phyloP scores from a whole-genome alignment of 495 filamentous ascomycete species.

The Aspergillus sclerotioniger region DNA sequence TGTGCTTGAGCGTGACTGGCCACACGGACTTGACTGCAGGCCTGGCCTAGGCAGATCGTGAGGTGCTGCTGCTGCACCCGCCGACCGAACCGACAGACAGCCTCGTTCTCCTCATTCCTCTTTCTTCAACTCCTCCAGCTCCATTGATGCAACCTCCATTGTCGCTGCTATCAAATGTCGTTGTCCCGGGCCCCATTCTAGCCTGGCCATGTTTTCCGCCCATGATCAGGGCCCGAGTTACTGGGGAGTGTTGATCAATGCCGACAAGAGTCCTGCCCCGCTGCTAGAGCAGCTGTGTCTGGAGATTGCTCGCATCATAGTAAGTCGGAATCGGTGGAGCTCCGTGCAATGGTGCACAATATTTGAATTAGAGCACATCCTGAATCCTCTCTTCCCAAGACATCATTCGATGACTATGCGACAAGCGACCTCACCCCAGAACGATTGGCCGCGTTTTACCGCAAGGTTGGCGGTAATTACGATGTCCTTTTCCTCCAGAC shows the following conservation, averaged over 20 bases:
- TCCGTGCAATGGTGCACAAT: slow-evolving; percentile 3
- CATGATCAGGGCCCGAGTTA: slow-evolving; percentile 37
- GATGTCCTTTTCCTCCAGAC: slow-evolving; percentile 82
- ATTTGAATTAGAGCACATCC: slow-evolving; percentile 2
- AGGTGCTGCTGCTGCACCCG: neutral
- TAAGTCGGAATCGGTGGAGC: slow-evolving; percentile 44
- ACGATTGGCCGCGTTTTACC: slow-evolving; percentile 88
- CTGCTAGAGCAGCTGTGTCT: slow-evolving; percentile 74
- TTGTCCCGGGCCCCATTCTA: slow-evolving; percentile 18
- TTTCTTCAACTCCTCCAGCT: slow-evolving; percentile 3
- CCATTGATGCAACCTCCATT: slow-evolving; percentile 17
- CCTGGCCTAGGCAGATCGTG: neutral
- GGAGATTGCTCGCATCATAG: slow-evolving; percentile 78
- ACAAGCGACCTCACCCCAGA: slow-evolving; percentile 67
- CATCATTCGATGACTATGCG: slow-evolving; percentile 63
- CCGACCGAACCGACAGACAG: too few species aligned
- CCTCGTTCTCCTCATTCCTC: slow-evolving; percentile 8
- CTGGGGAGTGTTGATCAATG: slow-evolving; percentile 83
- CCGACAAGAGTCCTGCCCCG: slow-evolving; percentile 73
- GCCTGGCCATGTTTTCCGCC: slow-evolving; percentile 34
- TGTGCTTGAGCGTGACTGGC: slow-evolving; percentile 1
- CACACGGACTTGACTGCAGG: too few species aligned
- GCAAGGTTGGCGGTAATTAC: slow-evolving; percentile 82
- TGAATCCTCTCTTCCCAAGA: slow-evolving; percentile 24
- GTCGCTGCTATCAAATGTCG: slow-evolving; percentile 27